A percentile compares a stretch with the other conserved stretches of the same genome.
phyloP scores from a whole-genome alignment of 2,329 filamentous ascomycete genomes.

The Thermothelomyces thermophilus region DNA sequence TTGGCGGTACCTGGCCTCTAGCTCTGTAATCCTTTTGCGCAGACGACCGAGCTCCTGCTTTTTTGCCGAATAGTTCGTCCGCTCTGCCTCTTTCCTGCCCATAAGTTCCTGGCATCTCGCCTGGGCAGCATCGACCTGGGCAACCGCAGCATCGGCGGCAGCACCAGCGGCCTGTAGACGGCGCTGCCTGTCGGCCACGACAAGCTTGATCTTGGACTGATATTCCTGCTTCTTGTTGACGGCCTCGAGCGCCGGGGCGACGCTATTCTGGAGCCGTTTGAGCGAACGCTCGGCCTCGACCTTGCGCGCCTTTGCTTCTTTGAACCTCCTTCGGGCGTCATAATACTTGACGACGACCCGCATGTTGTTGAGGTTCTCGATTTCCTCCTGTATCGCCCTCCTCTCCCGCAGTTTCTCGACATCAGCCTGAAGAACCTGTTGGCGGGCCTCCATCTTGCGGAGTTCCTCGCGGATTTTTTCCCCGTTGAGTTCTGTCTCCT shows the following conservation, averaged over 20 bases:
- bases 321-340: slow-evolving; percentile 23
- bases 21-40: slow-evolving; percentile 51
- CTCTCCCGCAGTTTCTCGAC: slow-evolving; percentile 78
- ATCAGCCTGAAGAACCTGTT: slow-evolving; percentile 68
- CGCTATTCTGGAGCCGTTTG: slow-evolving; percentile 49
- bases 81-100: slow-evolving; percentile 47
- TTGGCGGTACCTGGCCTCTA: slow-evolving; percentile 58
- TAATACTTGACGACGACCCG: slow-evolving; percentile 20
- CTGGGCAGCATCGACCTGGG: slow-evolving; percentile 35
- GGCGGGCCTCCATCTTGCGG: slow-evolving; percentile 62
- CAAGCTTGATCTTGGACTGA: slow-evolving; percentile 48
- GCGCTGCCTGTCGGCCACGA: slow-evolving; percentile 46
- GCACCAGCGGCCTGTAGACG: slow-evolving; percentile 49
- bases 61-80: slow-evolving; percentile 41
- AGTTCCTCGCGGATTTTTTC: slow-evolving; percentile 57
- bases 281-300: slow-evolving; percentile 49
- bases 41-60: slow-evolving; percentile 45
- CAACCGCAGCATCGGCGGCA: slow-evolving; percentile 39
- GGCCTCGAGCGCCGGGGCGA: slow-evolving; percentile 61
- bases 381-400: slow-evolving; percentile 41
- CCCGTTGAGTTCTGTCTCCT: slow-evolving; percentile 52
- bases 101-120: slow-evolving; percentile 41
- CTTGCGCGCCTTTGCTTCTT: slow-evolving; percentile 49
- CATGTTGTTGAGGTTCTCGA: slow-evolving; percentile 39
- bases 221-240: slow-evolving; percentile 68